These are phyloP conservation scores for Sclerotinia minor DNA, from an alignment of 2,329 filamentous ascomycete genomes.

Conservation along the genomic window DNA sequence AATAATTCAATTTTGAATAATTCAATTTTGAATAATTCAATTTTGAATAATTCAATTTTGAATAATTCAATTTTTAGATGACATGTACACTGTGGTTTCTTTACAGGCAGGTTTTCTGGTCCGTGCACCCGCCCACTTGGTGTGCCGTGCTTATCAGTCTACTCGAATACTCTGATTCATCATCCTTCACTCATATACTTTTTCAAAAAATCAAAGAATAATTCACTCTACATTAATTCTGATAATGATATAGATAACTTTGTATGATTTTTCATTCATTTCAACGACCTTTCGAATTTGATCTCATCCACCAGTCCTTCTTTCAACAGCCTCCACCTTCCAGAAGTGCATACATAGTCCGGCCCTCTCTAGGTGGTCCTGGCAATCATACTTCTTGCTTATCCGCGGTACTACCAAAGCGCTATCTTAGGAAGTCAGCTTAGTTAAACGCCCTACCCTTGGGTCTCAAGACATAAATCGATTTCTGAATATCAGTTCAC, in stretches of 20 bases:
- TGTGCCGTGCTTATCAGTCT: no score
- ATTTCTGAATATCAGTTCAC: conserved; percentile 8
- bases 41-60: no score
- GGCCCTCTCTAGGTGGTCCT: conserved; percentile 12
- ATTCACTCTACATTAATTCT: not conserved
- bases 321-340: not conserved
- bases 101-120: no score
- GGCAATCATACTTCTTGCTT: not conserved
- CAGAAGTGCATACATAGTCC: not conserved
- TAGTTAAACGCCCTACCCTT: conserved; percentile 19
- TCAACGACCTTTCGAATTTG: not conserved
- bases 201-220: not conserved
- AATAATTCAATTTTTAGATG: no score
- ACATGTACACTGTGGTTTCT: no score
- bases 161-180: no score
- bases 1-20: no score
- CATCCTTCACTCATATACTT: no score
- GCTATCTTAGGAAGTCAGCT: conserved; percentile 15
- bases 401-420: conserved; percentile 23
- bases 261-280: conserved; percentile 1
- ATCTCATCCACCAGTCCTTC: not conserved
- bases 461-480: not conserved
- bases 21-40: no score
- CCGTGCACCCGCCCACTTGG: no score
- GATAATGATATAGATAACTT: not conserved